Base-by-base conservation (phyloP, 257 asterid genomes). In the Nicotiana otophora region DNA sequence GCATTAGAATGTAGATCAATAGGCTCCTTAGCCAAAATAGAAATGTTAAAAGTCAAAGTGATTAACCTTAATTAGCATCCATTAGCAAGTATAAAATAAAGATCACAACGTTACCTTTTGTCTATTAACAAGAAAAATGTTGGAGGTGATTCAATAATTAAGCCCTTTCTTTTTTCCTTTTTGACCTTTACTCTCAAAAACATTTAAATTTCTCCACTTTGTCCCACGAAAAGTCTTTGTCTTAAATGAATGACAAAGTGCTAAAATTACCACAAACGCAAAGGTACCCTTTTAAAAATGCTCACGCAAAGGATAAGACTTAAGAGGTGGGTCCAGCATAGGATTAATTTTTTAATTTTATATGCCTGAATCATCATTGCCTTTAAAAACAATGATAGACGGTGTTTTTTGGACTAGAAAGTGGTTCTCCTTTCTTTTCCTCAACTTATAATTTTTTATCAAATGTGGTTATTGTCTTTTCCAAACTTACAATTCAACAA, bases 391-490 rank as follows among this genome's bases (percentile, higher is more conserved):
- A 88, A 85, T 87, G 72, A 84, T 89, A 68, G 82, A 83, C 23
- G 12, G 66, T 61, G 86, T 77, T 84, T 88, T 88, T 84, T 84
- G 85, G 70, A 62, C 63, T 85, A 87, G 81, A 92, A 91, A 88
- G 87, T 81, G 78, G 81, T 80, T 86, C 79, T 79, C 57, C 86
- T 86, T 91, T 89, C 81, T 20, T 82, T 55, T 42, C 69, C 63
- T 20, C 54, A 70, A 42, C 17, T 42, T 39, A 10, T 39, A 39
- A 39, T 10, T 39, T 10, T 33, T 67, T 69, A 68, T 39, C 36
- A 42, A 12, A 72, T 46, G 61, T 46, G 23, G 34, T 14, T 72
- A 20, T 42, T 30, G 20, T 7, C 4, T 23, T 63, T 28, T 3
- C 5, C 14, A 28, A 63, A 63, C 0, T 10, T 26, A 64, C 5